phyloP scores from a whole-genome alignment of 1,284 basidiomycete genomes.

The Rhodotorula sp. region DNA sequence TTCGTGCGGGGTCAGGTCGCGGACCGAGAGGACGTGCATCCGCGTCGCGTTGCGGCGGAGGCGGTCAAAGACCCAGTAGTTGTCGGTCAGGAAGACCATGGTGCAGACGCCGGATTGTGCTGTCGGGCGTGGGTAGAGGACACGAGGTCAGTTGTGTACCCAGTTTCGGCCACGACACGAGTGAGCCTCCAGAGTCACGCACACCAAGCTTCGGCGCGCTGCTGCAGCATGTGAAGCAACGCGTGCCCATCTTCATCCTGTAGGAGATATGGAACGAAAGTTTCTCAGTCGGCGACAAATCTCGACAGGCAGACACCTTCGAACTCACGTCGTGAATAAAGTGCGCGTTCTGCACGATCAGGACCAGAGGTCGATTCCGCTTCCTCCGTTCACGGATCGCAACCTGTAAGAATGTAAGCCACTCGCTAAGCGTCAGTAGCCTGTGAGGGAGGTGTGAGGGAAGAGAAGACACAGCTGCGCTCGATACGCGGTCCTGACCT shows the following conservation, averaged over 20 bases:
- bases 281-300: too few relatives aligned
- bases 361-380: conserved; percentile 66
- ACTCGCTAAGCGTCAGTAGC: background rate
- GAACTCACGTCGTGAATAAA: conserved; percentile 56
- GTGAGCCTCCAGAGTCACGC: background rate
- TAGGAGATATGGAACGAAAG: background rate
- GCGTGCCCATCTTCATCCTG: conserved; percentile 68
- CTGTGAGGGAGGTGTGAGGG: background rate
- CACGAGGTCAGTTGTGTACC: background rate
- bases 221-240: conserved; percentile 76
- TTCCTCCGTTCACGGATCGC: conserved; percentile 63
- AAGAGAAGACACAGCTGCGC: too few relatives aligned
- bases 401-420: conserved; percentile 58
- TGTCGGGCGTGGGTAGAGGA: background rate
- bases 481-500: conserved; percentile 48
- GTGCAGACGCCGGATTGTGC: conserved; percentile 29
- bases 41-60: conserved; percentile 39
- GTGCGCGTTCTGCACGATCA: conserved; percentile 73
- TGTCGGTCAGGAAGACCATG: conserved; percentile 69
- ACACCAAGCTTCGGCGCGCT: conserved; percentile 74
- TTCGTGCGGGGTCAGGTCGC: conserved; percentile 66
- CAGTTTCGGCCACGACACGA: too few relatives aligned
- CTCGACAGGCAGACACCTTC: background rate
- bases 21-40: conserved; percentile 65
- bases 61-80: conserved; percentile 36